A percentile compares a stretch with the other conserved stretches of the same genome.
Evolutionary conservation across 345 rosid species (phyloP).

Genomic region (Combretum micranthum): DNA sequence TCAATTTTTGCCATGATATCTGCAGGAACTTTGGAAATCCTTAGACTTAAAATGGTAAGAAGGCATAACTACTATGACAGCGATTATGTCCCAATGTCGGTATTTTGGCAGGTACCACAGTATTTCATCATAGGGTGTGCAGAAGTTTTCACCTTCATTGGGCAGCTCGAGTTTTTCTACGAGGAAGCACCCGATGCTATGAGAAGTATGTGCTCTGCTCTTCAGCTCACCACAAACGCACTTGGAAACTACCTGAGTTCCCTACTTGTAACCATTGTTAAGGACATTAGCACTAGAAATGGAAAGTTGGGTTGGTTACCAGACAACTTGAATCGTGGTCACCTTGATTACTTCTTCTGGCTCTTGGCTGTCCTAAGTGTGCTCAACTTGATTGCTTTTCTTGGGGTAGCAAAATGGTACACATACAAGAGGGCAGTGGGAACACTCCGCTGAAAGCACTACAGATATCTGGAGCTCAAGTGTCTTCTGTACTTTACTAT

Average conservation of each 20-base stretch:
- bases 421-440: conserved; percentile 30
- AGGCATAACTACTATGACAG: conserved; percentile 19
- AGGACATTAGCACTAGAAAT: conserved; percentile 17
- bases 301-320: conserved; percentile 36
- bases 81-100: conserved; percentile 21
- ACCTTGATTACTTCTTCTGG: conserved; percentile 36
- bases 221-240: conserved; percentile 20
- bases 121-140: conserved; percentile 45
- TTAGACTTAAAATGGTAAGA: conserved; percentile 22
- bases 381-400: conserved; percentile 22
- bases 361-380: conserved; percentile 25
- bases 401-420: conserved; percentile 31
- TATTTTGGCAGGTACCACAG: conserved; percentile 49
- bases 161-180: conserved; percentile 44
- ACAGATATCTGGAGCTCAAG: background rate
- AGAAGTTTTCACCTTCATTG: conserved; percentile 40
- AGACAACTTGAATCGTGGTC: conserved; percentile 32
- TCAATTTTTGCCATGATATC: conserved; percentile 32
- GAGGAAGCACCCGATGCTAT: conserved; percentile 50
- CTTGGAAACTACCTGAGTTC: conserved; percentile 34
- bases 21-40: conserved; percentile 24
- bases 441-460: conserved; percentile 6
- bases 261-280: conserved; percentile 22
- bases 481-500: background rate
- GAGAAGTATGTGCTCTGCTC: conserved; percentile 44